These are phyloP conservation scores for Apophysomyces trapeziformis DNA, from an alignment of 371 early-diverging fungal genomes.

Conservation along the genomic window DNA sequence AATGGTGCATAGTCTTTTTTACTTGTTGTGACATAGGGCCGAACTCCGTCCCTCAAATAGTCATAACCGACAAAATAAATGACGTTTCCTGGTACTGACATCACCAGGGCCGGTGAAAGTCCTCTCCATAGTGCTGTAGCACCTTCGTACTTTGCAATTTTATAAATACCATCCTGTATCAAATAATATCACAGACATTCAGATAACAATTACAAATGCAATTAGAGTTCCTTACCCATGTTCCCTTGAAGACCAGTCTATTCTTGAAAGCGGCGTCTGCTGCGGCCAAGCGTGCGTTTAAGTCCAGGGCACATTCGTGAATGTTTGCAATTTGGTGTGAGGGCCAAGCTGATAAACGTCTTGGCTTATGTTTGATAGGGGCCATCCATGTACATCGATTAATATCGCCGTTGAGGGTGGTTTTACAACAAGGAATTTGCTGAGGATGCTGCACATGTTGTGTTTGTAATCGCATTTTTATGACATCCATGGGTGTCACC, in stretches of 20 bases:
- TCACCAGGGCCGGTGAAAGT: constrained; percentile 82
- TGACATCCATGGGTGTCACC: constrained; percentile 94
- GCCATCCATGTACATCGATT: constrained; percentile 7
- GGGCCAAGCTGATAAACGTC: constrained; percentile 13
- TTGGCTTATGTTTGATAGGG: constrained; percentile 20
- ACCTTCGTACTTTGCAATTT: constrained; percentile 85
- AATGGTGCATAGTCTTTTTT: constrained; percentile 64
- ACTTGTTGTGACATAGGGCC: constrained; percentile 12
- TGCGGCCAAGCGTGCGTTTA: constrained; percentile 2
- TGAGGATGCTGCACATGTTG: constrained; percentile 36
- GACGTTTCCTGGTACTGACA: constrained; percentile 91
- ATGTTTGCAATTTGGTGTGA: constrained; percentile 25
- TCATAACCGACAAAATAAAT: constrained; percentile 97
- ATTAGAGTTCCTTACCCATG: constrained; percentile 29
- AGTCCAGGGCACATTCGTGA: constrained; percentile 32
- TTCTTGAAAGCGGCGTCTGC: constrained; percentile 12
- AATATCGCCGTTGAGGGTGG: constrained; percentile 13
- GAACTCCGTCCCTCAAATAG: constrained; percentile 62
- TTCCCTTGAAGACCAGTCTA: constrained; percentile 25
- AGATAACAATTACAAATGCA: background rate
- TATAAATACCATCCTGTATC: constrained; percentile 73
- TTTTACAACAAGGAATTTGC: background rate
- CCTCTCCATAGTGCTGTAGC: constrained; percentile 83
- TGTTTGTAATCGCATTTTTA: constrained; percentile 90
- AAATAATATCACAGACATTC: background rate